These are phyloP conservation scores for Thraustochytrium sp. DNA, from an alignment of 352 stramenopile genomes.

Conservation along the genomic window DNA sequence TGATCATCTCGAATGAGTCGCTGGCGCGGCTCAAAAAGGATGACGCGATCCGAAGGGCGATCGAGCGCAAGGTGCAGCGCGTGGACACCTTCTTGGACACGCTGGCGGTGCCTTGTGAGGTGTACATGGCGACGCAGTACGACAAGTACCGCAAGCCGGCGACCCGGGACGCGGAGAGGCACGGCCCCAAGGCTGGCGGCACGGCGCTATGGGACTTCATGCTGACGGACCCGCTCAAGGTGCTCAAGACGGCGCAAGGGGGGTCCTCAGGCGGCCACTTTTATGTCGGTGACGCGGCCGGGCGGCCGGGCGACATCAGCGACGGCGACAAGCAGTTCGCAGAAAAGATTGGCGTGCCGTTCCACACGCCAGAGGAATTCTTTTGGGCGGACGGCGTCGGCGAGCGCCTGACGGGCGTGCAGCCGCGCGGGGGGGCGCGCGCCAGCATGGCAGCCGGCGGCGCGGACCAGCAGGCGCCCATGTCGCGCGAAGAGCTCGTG, in stretches of 20 bases:
- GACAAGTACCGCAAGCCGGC: constrained; percentile 27
- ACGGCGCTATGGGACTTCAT: constrained; percentile 39
- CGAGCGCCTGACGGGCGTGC: neutral
- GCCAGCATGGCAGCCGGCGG: neutral
- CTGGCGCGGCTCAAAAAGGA: constrained; percentile 16
- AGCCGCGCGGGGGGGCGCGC: neutral
- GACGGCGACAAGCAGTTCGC: constrained; percentile 26
- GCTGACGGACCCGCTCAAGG: neutral
- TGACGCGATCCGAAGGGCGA: neutral
- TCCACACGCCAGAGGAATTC: constrained; percentile 34
- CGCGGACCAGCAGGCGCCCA: neutral
- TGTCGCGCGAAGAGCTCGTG: neutral
- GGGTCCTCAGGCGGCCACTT: neutral
- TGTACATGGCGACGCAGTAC: constrained; percentile 37
- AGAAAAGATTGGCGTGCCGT: neutral
- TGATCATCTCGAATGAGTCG: constrained; percentile 39
- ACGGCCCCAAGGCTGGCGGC: neutral
- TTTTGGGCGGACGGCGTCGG: neutral
- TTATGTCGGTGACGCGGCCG: constrained; percentile 34
- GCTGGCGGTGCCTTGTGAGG: neutral
- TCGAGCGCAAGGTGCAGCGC: neutral
- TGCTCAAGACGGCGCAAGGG: neutral
- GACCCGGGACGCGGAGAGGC: neutral
- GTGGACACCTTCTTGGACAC: constrained; percentile 25
- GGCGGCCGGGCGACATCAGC: neutral